Percentiles rank a stretch among this genome's conserved stretches.
Conservation (phyloP, 2,329 filamentous ascomycete genomes). For the Fusarium aywerte region DNA sequence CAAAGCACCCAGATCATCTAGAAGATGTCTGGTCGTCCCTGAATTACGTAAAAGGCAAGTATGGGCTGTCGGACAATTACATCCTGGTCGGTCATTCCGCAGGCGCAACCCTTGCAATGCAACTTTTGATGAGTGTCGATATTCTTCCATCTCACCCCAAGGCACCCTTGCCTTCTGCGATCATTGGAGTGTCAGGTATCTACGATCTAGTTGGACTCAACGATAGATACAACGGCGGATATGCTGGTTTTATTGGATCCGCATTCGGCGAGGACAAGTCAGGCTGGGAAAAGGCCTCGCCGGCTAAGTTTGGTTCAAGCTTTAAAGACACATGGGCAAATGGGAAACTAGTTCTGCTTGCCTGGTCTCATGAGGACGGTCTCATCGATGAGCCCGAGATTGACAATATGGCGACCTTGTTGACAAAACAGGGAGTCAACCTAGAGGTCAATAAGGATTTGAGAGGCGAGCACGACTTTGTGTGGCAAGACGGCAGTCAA, state of each 20-base stretch:
- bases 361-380: slow-evolving; percentile 59
- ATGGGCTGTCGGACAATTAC: slow-evolving; percentile 61
- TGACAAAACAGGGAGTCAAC: slow-evolving; percentile 55
- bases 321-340: slow-evolving; percentile 56
- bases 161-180: slow-evolving; percentile 58
- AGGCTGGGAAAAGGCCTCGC: slow-evolving; percentile 67
- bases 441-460: slow-evolving; percentile 55
- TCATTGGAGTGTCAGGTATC: slow-evolving; percentile 73
- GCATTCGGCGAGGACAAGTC: slow-evolving; percentile 68
- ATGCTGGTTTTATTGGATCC: slow-evolving; percentile 65
- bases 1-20: slow-evolving; percentile 69
- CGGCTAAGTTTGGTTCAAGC: slow-evolving; percentile 56
- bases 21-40: slow-evolving; percentile 66
- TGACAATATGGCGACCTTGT: slow-evolving; percentile 62
- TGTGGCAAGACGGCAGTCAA: slow-evolving; percentile 70
- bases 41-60: slow-evolving; percentile 57
- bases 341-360: slow-evolving; percentile 54
- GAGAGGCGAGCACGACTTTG: slow-evolving; percentile 69
- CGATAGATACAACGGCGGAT: slow-evolving; percentile 58
- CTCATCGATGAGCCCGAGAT: slow-evolving; percentile 68
- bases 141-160: slow-evolving; percentile 43
- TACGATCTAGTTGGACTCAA: slow-evolving; percentile 71
- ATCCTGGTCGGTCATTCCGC: slow-evolving; percentile 71
- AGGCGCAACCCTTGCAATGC: slow-evolving; percentile 71
- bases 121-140: slow-evolving; percentile 62